Base-by-base conservation (phyloP, 208 protist species). In the Phytomonas sp. region DNA sequence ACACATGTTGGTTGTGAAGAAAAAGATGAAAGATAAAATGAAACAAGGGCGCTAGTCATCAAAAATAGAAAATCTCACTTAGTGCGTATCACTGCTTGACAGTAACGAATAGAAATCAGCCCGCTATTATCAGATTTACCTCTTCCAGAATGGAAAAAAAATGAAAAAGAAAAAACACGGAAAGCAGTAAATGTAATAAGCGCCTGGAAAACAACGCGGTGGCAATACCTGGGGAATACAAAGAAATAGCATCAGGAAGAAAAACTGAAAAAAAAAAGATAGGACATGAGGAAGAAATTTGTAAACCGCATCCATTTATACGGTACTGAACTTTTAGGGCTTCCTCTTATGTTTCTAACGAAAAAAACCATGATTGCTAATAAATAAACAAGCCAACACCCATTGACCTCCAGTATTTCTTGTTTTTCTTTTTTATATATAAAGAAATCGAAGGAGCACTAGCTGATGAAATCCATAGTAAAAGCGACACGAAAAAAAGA, bases 241-340 rank as follows among this genome's bases (percentile, higher is more conserved):
- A 62, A 67, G 3, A 68, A 11, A 29, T 10, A 67, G 33, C 66
- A 66, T 23, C 45, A 56, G 49, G 0, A 74, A 34, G 36, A 14
- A 70, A 74, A 45, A 23, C 16, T 2, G 59, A 68, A 73, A 73
- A 62, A 67, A 67, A 62, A 56, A 60, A 62, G 52, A 36, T 45
- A 72, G 34, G 34, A 3, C 3, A 37, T 62, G 23, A 61, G 29
- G 10, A 62, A 29, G 29, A 70, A 3, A 63, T 29, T 23, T 71
- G 42, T 11, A 34, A 34, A 49, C 26, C 31, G 45, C 34, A 37
- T 37, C 34, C 34, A 11, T 37, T 37, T 37, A 8, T 37, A 37
- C 8, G 34, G 34, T 8, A 37, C 8, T 8, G 34, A 37, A 11
- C 34, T 37, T 37, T 37, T 37, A 37, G 8, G 34, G 34, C 5